Evolutionary conservation across 2,329 filamentous ascomycete genomes (phyloP), one percentile per base, ranked within the genome.

Genomic region (Trichoderma sp.): DNA sequence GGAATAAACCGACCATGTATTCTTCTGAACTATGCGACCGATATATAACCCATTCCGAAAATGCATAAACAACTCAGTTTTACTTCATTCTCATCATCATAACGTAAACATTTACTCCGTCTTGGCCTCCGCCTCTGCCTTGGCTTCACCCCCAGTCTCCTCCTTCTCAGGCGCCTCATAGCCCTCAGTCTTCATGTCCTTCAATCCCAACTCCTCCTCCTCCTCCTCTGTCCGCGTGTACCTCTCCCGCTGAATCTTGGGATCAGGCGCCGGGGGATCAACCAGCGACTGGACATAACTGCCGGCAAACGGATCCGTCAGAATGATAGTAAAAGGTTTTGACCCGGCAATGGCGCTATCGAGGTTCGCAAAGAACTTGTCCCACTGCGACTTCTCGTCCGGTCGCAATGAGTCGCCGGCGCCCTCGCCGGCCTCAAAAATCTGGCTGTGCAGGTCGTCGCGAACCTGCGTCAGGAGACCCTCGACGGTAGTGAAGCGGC

Each of bases 401-500:
- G 78, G 63, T 3, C 80, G 78, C 77, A 97, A 87, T 1, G 92
- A 95, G 80, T 99, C 95, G 41, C 92, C 92, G 34, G 34, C 34
- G n/a, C 87, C 88, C 50, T 63, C 60, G 21, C 74, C 73, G 60
- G 81, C 81, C 76, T 96, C 87, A 77, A 96, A 99, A 68, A 98
- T 96, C 74, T 96, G 92, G 56, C 85, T 86, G 74, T 89, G 90
- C 26, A 99, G 84, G 76, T 99, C 94, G 74, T 95, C 89, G 68
- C 93, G 90, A 66, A 99, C 91, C 75, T 99, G 92, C 0, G 92
- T 95, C 63, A 98, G 82, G 21, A 98, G 86, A 67, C 95, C 95
- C 78, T 99, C 95, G 21, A 99, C 89, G 0, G 95, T 99, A 21
- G 95, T 99, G 82, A 99, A 99, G 65, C 95, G 89, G 19, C 95